These are phyloP conservation scores for Aspergillus tanneri DNA, from an alignment of 2,329 filamentous ascomycete genomes.

Conservation along the genomic window DNA sequence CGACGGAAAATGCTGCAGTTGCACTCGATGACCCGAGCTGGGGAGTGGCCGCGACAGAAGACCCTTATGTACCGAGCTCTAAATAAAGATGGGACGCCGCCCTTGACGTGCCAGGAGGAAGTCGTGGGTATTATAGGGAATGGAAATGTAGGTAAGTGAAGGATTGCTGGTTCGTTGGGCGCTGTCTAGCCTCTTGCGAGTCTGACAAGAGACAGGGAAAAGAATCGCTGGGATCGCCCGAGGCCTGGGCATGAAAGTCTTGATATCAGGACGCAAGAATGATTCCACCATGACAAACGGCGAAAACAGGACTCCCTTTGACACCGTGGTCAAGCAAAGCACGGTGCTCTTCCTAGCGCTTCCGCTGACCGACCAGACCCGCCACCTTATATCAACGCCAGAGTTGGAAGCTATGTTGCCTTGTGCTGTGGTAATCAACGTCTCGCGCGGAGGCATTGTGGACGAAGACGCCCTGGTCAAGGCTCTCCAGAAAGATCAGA, in stretches of 20 bases:
- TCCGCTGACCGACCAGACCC: constrained; percentile 32
- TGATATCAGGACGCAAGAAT: constrained; percentile 50
- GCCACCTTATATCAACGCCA: constrained; percentile 33
- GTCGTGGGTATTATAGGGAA: constrained; percentile 52
- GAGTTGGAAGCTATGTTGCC: constrained; percentile 49
- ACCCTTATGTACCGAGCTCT: constrained; percentile 34
- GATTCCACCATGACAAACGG: constrained; percentile 6
- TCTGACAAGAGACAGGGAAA: constrained; percentile 30
- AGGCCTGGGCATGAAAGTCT: constrained; percentile 50
- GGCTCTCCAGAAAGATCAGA: constrained; percentile 46
- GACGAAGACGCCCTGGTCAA: constrained; percentile 50
- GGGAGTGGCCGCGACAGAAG: constrained; percentile 44
- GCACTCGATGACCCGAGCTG: constrained; percentile 35
- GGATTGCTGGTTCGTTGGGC: too few species aligned
- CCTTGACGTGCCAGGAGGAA: constrained; percentile 51
- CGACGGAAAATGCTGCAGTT: constrained; percentile 43
- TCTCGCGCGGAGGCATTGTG: constrained; percentile 52
- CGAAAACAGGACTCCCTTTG: constrained; percentile 26
- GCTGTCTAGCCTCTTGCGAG: neutral
- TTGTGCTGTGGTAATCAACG: constrained; percentile 50
- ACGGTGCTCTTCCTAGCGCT: constrained; percentile 35
- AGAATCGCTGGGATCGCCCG: constrained; percentile 46
- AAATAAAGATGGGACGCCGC: constrained; percentile 33
- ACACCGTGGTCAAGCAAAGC: constrained; percentile 28
- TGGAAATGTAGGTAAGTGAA: constrained; percentile 44